Conservation (phyloP, 768 basidiomycete species). For the Kwoniella sp. region DNA sequence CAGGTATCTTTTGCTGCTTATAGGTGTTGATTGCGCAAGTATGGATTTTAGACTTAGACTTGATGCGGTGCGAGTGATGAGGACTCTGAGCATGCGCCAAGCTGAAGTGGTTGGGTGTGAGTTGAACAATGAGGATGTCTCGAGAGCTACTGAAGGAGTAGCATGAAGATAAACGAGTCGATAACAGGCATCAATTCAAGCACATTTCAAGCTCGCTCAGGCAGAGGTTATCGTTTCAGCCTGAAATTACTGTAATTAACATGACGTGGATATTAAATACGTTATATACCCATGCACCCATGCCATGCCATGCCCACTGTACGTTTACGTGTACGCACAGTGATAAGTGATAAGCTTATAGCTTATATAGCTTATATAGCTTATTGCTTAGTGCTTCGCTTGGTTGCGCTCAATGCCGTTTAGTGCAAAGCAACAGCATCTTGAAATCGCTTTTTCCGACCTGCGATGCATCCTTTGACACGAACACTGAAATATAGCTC, state of each 20-base stretch:
- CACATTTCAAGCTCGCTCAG: no score
- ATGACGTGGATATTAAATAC: constrained; percentile 7
- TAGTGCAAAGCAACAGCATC: no score
- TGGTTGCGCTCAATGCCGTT: no score
- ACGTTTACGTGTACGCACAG: not conserved
- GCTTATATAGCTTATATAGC: no score
- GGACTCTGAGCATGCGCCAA: constrained; percentile 22
- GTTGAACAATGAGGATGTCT: not conserved
- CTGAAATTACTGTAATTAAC: not conserved
- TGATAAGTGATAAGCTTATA: not conserved
- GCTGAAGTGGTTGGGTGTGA: not conserved
- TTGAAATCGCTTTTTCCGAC: no score
- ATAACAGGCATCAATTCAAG: not conserved
- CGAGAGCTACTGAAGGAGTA: not conserved
- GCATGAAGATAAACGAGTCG: not conserved
- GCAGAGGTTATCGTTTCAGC: no score
- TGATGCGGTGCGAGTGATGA: constrained; percentile 15
- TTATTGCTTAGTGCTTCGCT: no score
- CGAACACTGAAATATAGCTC: no score
- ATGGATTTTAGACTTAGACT: not conserved
- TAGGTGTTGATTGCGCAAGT: not conserved
- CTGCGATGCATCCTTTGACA: no score
- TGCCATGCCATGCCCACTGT: no score
- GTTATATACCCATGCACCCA: not conserved
- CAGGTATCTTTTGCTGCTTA: not conserved